Evolutionary conservation across 2,329 filamentous ascomycete genomes (phyloP).

Genomic region (Fusarium transvaalense): DNA sequence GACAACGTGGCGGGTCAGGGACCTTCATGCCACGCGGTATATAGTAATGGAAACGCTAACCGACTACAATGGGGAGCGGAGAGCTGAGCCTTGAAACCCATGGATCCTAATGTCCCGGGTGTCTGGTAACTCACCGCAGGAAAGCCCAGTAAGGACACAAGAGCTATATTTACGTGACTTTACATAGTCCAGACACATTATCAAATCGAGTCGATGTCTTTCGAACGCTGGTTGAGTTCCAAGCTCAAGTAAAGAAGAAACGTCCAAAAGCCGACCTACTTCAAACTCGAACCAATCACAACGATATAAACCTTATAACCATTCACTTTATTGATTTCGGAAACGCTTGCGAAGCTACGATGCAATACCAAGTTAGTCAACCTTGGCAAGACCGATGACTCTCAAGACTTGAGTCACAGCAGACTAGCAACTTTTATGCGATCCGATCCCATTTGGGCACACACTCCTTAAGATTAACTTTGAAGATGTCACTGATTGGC

Average conservation of each 20-base stretch:
- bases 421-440: not conserved
- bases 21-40: not conserved
- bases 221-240: too few species aligned
- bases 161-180: not conserved
- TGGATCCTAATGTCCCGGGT: not conserved
- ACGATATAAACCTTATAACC: not conserved
- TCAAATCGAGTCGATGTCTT: too few species aligned
- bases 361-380: not conserved
- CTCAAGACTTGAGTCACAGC: too few species aligned
- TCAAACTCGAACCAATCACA: not conserved
- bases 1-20: not conserved
- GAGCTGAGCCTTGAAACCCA: not conserved
- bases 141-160: not conserved
- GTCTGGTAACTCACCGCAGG: too few species aligned
- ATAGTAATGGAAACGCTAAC: not conserved
- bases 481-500: not conserved
- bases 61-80: not conserved
- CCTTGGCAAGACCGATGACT: not conserved
- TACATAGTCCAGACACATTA: fast-evolving
- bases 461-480: not conserved
- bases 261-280: not conserved
- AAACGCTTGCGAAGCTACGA: not conserved
- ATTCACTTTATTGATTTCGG: not conserved
- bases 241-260: too few species aligned
- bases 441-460: not conserved